Evolutionary conservation across 1,284 basidiomycete genomes (phyloP).

Genomic region (Phlebopus sp.): DNA sequence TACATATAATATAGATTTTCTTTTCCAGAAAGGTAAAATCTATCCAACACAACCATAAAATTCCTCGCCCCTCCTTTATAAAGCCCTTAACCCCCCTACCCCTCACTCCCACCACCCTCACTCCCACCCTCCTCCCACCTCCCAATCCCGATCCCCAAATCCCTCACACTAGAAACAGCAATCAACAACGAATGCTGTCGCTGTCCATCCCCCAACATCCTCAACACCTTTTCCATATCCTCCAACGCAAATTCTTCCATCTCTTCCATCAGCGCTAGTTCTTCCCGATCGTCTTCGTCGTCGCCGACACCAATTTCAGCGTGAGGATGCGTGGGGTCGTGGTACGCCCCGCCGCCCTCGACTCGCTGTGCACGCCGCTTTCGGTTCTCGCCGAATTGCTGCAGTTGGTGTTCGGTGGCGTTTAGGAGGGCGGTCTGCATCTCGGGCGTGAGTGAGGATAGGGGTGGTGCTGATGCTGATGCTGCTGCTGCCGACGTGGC

Average conservation of each 20-base stretch:
- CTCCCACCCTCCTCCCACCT: slow-evolving; percentile 44
- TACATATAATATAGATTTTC: too few species aligned
- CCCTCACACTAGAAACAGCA: slow-evolving; percentile 66
- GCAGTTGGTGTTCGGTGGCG: slow-evolving; percentile 67
- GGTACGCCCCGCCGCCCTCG: too few species aligned
- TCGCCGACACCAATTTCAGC: too few species aligned
- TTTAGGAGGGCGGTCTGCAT: slow-evolving; percentile 55
- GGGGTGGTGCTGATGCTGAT: too few species aligned
- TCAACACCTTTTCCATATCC: slow-evolving; percentile 66
- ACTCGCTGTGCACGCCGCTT: slow-evolving; percentile 45
- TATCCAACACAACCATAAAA: too few species aligned
- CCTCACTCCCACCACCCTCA: slow-evolving; percentile 32
- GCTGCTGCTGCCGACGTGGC: too few species aligned
- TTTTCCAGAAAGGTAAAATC: too few species aligned
- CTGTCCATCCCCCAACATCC: slow-evolving; percentile 49
- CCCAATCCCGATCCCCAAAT: slow-evolving; percentile 45
- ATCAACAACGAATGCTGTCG: slow-evolving; percentile 61
- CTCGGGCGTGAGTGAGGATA: slow-evolving; percentile 45
- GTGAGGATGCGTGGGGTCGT: too few species aligned
- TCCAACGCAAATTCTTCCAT: slow-evolving; percentile 70
- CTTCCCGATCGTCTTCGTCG: slow-evolving; percentile 38
- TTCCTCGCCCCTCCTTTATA: too few species aligned
- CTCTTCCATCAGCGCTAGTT: slow-evolving; percentile 47
- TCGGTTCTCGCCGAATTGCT: slow-evolving; percentile 61
- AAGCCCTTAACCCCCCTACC: too few species aligned